Percentiles rank a stretch among this genome's conserved stretches.
phyloP scores from a whole-genome alignment of 2,329 filamentous ascomycete species.

The Aspergillus pseudoglaucus region DNA sequence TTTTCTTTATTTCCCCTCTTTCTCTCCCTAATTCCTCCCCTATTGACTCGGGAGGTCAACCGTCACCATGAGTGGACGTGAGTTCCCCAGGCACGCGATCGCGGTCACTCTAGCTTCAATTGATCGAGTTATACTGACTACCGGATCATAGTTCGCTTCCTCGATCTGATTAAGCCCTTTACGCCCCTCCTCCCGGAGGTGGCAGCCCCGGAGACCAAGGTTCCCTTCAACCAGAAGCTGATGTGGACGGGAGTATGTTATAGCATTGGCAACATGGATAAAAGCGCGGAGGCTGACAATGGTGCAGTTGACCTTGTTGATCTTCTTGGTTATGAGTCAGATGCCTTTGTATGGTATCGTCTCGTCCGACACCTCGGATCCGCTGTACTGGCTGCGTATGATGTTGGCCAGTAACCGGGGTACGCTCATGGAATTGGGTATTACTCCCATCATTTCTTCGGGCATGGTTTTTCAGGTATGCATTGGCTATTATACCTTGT shows the following conservation, averaged over 20 bases:
- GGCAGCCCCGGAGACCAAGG: slow-evolving; percentile 95
- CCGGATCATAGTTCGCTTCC: slow-evolving; percentile 72
- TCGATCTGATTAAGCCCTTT: slow-evolving; percentile 99
- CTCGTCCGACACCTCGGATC: slow-evolving; percentile 96
- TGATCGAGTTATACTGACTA: slow-evolving; percentile 20
- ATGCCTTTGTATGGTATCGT: slow-evolving; percentile 99
- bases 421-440: slow-evolving; percentile 92
- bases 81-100: slow-evolving; percentile 36
- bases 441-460: slow-evolving; percentile 98
- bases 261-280: slow-evolving; percentile 6
- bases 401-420: slow-evolving; percentile 99
- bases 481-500: not conserved
- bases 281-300: slow-evolving; percentile 12
- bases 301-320: slow-evolving; percentile 71
- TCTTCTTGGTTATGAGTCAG: slow-evolving; percentile 99
- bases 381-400: slow-evolving; percentile 99
- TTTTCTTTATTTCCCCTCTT: slow-evolving; percentile 19
- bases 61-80: slow-evolving; percentile 55
- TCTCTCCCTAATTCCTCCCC: slow-evolving; percentile 1
- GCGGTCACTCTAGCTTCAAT: slow-evolving; percentile 16
- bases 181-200: slow-evolving; percentile 99
- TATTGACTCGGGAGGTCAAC: slow-evolving; percentile 22
- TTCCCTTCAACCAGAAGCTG: slow-evolving; percentile 97
- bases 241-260: slow-evolving; percentile 73
- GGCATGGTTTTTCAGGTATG: slow-evolving; percentile 95